A percentile compares a stretch with the other conserved stretches of the same genome.
phyloP scores from a whole-genome alignment of 192 early-diverging fungal species.

The Coemansia sp. region DNA sequence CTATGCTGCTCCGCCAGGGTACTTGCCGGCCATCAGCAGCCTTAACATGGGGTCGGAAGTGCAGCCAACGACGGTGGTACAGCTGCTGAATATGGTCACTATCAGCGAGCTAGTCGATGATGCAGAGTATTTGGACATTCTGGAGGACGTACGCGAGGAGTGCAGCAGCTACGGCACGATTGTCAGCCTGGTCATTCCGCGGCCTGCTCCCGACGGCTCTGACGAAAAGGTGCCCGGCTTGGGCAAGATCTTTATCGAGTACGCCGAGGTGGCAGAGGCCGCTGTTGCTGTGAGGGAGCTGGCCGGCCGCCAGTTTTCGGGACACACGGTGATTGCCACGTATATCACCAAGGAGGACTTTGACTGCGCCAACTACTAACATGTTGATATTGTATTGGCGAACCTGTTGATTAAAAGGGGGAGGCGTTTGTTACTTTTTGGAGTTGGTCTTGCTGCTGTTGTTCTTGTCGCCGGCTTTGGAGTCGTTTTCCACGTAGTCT shows the following conservation, averaged over 20 bases:
- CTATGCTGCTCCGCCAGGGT: conserved; percentile 4
- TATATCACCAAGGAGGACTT: conserved; percentile 78
- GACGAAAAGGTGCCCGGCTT: conserved; percentile 60
- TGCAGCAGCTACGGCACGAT: conserved; percentile 84
- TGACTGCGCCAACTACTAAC: conserved; percentile 60
- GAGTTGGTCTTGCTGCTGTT: conserved; percentile 7
- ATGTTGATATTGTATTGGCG: background rate
- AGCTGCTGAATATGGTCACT: conserved; percentile 95
- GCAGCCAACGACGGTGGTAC: conserved; percentile 75
- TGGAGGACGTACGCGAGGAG: conserved; percentile 89
- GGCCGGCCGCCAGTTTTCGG: conserved; percentile 90
- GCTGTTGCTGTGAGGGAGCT: conserved; percentile 72
- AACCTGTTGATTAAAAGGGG: too few relatives aligned
- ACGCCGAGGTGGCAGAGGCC: conserved; percentile 56
- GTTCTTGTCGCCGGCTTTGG: background rate
- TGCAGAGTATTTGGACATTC: conserved; percentile 84
- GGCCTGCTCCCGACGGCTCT: conserved; percentile 55
- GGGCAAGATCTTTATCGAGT: conserved; percentile 94
- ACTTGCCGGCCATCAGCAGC: background rate
- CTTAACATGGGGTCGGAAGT: background rate
- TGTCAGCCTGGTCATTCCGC: conserved; percentile 78
- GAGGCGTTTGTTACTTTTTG: conserved; percentile 10
- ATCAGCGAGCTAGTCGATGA: conserved; percentile 80
- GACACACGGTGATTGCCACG: conserved; percentile 86
- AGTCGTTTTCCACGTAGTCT: conserved; percentile 9